phyloP scores from a whole-genome alignment of 805 yeast species.

The Brettanomyces sp. region DNA sequence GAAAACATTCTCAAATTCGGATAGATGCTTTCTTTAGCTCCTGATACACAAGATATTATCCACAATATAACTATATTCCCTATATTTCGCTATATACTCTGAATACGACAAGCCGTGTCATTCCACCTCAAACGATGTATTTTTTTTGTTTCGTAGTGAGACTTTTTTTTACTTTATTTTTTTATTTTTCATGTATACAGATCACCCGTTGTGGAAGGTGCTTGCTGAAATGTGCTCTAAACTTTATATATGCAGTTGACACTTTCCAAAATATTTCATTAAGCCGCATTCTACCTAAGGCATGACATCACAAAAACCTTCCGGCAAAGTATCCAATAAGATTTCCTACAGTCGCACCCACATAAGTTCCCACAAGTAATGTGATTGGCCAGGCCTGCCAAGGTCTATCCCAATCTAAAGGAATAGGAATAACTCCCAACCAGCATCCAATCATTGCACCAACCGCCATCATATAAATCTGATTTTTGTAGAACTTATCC shows the following conservation, averaged over 20 bases:
- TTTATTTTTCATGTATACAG: not conserved
- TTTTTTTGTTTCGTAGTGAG: not conserved
- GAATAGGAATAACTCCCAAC: constrained; percentile 90
- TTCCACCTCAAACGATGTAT: not conserved
- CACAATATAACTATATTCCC: too few species aligned
- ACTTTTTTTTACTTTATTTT: not conserved
- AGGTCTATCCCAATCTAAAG: constrained; percentile 94
- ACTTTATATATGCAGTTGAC: too few species aligned
- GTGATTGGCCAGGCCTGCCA: constrained; percentile 98
- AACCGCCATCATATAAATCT: constrained; percentile 29
- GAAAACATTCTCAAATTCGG: too few species aligned
- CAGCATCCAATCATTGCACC: constrained; percentile 63
- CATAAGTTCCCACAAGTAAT: constrained; percentile 64
- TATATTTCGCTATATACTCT: too few species aligned
- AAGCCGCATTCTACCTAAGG: not conserved
- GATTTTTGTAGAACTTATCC: constrained; percentile 19
- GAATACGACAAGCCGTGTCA: too few species aligned
- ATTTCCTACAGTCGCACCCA: constrained; percentile 60
- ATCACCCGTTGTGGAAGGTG: too few species aligned
- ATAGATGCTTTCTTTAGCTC: too few species aligned
- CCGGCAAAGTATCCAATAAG: constrained; percentile 11
- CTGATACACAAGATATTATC: too few species aligned
- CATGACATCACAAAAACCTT: not conserved
- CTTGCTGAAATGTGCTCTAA: too few species aligned
- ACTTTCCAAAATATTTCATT: not conserved